These are phyloP conservation scores for Cytospora chrysosperma DNA, from an alignment of 2,329 filamentous ascomycete genomes.

Conservation along the genomic window DNA sequence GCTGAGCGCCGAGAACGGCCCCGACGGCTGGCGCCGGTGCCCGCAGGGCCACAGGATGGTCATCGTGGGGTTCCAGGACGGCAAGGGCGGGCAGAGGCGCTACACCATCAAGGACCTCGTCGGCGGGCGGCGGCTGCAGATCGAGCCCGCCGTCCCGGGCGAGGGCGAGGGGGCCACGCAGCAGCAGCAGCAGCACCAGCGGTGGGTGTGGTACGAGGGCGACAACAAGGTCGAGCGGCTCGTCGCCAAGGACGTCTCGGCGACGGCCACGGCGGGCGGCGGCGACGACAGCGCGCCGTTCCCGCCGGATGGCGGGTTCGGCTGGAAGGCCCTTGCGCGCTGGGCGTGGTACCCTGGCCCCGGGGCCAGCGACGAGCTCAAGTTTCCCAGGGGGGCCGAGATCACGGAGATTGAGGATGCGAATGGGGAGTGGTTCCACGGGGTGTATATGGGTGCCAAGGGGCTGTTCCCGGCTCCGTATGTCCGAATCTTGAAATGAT, in stretches of 20 bases:
- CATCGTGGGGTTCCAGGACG: constrained; percentile 70
- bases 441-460: constrained; percentile 76
- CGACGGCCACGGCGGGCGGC: constrained; percentile 39
- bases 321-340: constrained; percentile 59
- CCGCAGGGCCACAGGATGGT: constrained; percentile 80
- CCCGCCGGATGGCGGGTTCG: constrained; percentile 74
- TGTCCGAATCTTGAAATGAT: constrained; percentile 51
- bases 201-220: constrained; percentile 51
- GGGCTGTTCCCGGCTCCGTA: constrained; percentile 82
- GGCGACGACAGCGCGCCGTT: constrained; percentile 45
- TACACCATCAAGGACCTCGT: constrained; percentile 71
- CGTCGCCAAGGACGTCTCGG: constrained; percentile 51
- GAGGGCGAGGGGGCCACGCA: constrained; percentile 24
- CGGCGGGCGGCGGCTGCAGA: constrained; percentile 69
- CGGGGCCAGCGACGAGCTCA: constrained; percentile 68
- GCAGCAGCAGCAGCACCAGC: constrained; percentile 37
- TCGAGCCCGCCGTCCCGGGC: constrained; percentile 48
- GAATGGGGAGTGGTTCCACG: constrained; percentile 89
- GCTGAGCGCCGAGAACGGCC: constrained; percentile 73
- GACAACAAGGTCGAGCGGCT: constrained; percentile 44
- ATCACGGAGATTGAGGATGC: constrained; percentile 81
- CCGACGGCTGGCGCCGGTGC: constrained; percentile 81
- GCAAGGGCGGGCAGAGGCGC: constrained; percentile 64
- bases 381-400: constrained; percentile 81
- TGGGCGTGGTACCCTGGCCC: constrained; percentile 78